Evolutionary conservation across 352 stramenopile genomes (phyloP), one percentile per base, ranked within the genome.

Genomic region (Phytophthora uliginosa): DNA sequence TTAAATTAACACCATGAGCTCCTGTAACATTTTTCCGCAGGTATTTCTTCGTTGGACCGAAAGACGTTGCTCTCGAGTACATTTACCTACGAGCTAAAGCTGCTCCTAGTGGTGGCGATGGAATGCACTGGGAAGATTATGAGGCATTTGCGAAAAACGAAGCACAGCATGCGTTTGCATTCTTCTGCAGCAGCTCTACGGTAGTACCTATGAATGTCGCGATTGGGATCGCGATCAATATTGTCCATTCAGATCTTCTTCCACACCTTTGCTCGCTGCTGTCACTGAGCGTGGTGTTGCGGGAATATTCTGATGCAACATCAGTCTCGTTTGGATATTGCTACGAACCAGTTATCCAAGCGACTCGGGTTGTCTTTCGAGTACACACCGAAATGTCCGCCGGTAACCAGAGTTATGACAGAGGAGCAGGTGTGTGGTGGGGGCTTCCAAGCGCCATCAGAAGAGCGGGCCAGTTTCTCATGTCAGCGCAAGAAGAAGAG

Each of bases 201-300:
- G 28, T 33, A 17, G 17, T 63, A 22, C 62, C 62, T 24, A 24
- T 26, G 20, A 67, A 66, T 63, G 63, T 54, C 42, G 31, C 61
- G 13, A 59, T 75, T 47, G 62, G 68, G 20, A 47, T 66, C 18
- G 68, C 62, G 13, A 62, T 71, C 28, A 75, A 75, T 36, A 56
- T 75, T 36, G 22, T 71, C 26, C 68, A 75, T 26, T n/a, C 68
- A 3, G 68, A 75, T 53, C 31, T 75, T n/a, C 68, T 75, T 24
- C 61, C 68, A 53, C 68, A 62, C 12, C 31, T 75, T 8, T 51
- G 7, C 15, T 71, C 68, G 20, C 22, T 75, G 26, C 22, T 53
- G 34, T 66, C 62, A 34, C 24, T 75, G 36, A 58, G 26, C 40
- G 42, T 28, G 24, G 33, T 67, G 6, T 7, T 75, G 36, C 55